Base-by-base conservation (phyloP, 2,329 filamentous ascomycete species). In the Chaetomium globosum region DNA sequence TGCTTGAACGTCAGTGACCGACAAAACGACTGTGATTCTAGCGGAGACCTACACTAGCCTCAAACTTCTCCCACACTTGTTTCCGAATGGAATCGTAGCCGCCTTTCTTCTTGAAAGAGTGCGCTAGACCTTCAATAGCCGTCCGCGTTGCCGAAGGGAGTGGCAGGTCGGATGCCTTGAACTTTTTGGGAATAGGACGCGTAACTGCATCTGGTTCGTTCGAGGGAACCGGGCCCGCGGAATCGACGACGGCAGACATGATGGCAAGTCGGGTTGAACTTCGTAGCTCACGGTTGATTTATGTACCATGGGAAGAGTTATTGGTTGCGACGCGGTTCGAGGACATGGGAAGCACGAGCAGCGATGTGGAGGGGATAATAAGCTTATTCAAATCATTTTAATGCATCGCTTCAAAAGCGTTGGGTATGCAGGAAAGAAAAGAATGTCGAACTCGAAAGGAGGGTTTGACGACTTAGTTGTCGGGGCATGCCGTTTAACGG, bases 51-150 rank as follows among this genome's bases (percentile, higher is more conserved):
- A 92, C 89, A 70, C 87, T 88, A 33, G 85, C 83, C 73, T 88
- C 86, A 70, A 92, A 91, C 65, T 90, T 87, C 54, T 90, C 86
- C 85, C 90, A 92, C 12, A 91, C 83, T 71, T 90, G 85, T 74
- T 92, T 93, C 67, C 91, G 87, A 68, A 93, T 85, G 16, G 84
- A 80, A 77, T 95, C 91, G 74, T 93, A 95, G 64, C 90, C 89
- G 67, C 91, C 91, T 77, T 92, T 92, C 79, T 93, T 94, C 78
- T 93, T 93, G 80, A 93, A 94, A 12, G 85, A 89, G 74, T 91
- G 88, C n/a, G 90, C 85, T 26, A 94, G 83, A 19, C 83, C 85
- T 71, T 93, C 90, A 64, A 94, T 92, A 1, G 89, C 87, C 1
- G 85, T 84, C 69, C 89, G 84, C 60, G 91, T 91, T n/a, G 87